Evolutionary conservation across 2,329 filamentous ascomycete genomes (phyloP), one percentile per base, ranked within the genome.

Genomic region (Xylaria sp.): DNA sequence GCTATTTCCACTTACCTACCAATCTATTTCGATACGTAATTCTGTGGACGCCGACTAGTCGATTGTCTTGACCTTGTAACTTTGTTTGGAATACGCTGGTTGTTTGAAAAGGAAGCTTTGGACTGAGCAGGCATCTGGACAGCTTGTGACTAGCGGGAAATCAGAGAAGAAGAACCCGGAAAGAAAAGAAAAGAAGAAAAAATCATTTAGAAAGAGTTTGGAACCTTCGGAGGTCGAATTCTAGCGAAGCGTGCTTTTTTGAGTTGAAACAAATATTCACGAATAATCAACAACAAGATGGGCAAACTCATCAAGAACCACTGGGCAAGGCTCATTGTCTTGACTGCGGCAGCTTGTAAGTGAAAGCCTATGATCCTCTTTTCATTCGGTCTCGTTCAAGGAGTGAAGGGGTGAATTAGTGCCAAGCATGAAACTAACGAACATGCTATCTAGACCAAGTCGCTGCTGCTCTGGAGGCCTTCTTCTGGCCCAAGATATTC

Each of bases 241-340:
- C 58, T 54, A 67, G 63, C 66, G 23, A 65, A 72, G 28, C 17
- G 65, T 66, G 20, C 46, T 71, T 64, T 60, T 59, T 42, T 38
- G 26, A 13, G 40, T 64, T 28, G 9, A 74, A 38, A 63, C 48
- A 51, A 66, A 40, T 58, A 26, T 36, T 68, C 23, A 70, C 64
- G 36, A 63, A 49, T 58, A 20, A 71, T 26, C 56, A 65, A 72
- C 66, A 73, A 58, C 80, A 83, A 74, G 71, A 99, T 99, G 96
- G 96, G 96, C 81, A 96, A 92, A 83, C 90, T 99, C 79, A 98
- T 99, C 85, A 99, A 99, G 88, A 98, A 98, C 85, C 96, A 99
- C 85, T 97, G 93, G 93, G 96, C 94, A 75, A 92, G 96, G 70
- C 90, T 99, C 77, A 96, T 99, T 78, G 88, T 97, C 81, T 85